A percentile compares a stretch with the other conserved stretches of the same genome.
phyloP scores from a whole-genome alignment of 805 yeast species.

The Cyberlindnera maritima region DNA sequence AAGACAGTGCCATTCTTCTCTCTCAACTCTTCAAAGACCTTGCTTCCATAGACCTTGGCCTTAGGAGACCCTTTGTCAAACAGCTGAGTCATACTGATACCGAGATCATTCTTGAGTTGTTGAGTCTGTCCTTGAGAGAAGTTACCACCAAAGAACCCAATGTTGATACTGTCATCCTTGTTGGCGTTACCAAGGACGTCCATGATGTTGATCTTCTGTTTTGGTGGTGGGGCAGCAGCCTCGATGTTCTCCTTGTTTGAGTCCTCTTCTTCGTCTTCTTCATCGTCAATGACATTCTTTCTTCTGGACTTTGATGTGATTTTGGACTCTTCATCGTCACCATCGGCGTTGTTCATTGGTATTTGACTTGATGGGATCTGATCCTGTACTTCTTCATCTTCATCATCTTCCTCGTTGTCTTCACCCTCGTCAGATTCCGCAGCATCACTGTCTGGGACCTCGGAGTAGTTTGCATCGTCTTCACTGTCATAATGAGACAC shows the following conservation, averaged over 20 bases:
- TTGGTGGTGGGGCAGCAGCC: background rate
- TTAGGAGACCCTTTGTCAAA: slow-evolving; percentile 23
- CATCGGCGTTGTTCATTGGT: slow-evolving; percentile 1
- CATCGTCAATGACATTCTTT: slow-evolving; percentile 15
- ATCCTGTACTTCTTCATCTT: background rate
- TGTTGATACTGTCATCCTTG: slow-evolving; percentile 10
- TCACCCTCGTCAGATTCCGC: slow-evolving; percentile 16
- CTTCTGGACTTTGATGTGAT: slow-evolving; percentile 9
- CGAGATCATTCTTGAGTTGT: slow-evolving; percentile 12
- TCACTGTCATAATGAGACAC: slow-evolving; percentile 15
- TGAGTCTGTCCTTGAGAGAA: slow-evolving; percentile 18
- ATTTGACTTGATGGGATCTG: slow-evolving; percentile 11
- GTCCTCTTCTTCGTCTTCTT: slow-evolving; percentile 16
- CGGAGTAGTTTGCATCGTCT: slow-evolving; percentile 11
- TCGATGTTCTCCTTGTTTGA: slow-evolving; percentile 11
- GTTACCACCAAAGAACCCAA: slow-evolving; percentile 28
- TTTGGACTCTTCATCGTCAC: slow-evolving; percentile 7
- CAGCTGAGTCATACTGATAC: slow-evolving; percentile 22
- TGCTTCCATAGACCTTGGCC: slow-evolving; percentile 2
- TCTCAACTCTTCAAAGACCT: slow-evolving; percentile 18
- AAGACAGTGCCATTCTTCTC: slow-evolving; percentile 5
- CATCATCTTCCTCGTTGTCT: slow-evolving; percentile 8
- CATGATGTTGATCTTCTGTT: slow-evolving; percentile 2
- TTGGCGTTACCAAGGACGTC: slow-evolving; percentile 2
- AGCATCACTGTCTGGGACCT: slow-evolving; percentile 25